Evolutionary conservation across 768 basidiomycete genomes (phyloP).

Genomic region (Mycena chlorophos): DNA sequence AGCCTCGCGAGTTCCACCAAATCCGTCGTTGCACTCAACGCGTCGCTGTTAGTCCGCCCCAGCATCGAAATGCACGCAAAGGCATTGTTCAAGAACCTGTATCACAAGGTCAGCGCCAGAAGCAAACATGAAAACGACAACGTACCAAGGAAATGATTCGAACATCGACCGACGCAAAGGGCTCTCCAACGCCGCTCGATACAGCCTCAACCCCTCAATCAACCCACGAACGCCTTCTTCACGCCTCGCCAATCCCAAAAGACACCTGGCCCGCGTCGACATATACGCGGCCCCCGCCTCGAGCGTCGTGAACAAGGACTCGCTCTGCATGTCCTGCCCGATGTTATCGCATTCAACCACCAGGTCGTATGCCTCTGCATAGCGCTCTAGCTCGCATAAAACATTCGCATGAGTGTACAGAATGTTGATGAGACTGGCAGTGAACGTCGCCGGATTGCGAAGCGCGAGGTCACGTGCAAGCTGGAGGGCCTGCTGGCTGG

Average conservation of each 20-base stretch:
- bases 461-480: conserved; percentile 7
- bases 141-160: conserved; percentile 18
- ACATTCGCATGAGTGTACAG: conserved; percentile 17
- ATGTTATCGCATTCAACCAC: conserved; percentile 6
- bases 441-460: not conserved
- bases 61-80: conserved; percentile 8
- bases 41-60: not conserved
- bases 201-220: conserved; percentile 6
- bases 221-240: conserved; percentile 3
- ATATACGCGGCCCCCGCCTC: conserved; percentile 19
- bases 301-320: conserved; percentile 5
- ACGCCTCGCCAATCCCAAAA: conserved; percentile 4
- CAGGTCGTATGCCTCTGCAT: conserved; percentile 4
- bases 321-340: not conserved
- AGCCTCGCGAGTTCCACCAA: conserved; percentile 4
- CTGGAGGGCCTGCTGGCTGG: conserved; percentile 6
- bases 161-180: conserved; percentile 1
- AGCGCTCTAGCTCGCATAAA: conserved; percentile 3
- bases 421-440: conserved; percentile 9
- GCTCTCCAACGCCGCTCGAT: not conserved
- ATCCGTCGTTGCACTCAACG: not conserved
- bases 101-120: not conserved
- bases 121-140: not conserved
- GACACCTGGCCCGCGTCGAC: conserved; percentile 14
- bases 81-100: conserved; percentile 13